Conservation (phyloP, 148 eudicot species). For the Hydrangea macrophylla region DNA sequence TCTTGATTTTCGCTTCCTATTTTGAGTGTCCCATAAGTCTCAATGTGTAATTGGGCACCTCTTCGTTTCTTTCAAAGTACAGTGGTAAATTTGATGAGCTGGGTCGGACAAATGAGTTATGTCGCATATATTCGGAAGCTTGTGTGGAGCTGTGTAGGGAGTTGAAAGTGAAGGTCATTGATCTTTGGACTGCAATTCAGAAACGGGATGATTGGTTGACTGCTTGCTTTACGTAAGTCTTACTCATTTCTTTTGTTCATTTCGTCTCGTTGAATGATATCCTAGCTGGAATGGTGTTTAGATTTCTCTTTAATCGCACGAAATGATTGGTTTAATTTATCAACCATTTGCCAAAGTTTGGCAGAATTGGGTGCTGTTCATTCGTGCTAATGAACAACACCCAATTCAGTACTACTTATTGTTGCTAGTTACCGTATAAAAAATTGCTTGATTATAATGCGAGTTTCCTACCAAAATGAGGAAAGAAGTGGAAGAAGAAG, state of each 20-base stretch:
- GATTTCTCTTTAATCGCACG: neutral
- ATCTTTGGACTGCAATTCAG: constrained; percentile 50
- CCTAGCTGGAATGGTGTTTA: neutral
- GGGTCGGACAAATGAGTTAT: constrained; percentile 37
- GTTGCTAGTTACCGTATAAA: neutral
- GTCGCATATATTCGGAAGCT: constrained; percentile 42
- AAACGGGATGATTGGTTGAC: constrained; percentile 35
- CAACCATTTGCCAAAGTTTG: neutral
- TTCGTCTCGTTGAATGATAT: neutral
- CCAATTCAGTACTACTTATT: too few relatives aligned
- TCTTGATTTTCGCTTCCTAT: neutral
- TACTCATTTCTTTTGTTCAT: neutral
- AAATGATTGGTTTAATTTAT: neutral
- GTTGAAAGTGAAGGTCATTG: constrained; percentile 33
- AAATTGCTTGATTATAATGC: too few relatives aligned
- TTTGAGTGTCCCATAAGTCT: neutral
- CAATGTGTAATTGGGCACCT: neutral
- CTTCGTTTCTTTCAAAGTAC: neutral
- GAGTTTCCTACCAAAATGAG: neutral
- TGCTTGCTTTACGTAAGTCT: constrained; percentile 48
- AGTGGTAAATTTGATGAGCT: constrained; percentile 22
- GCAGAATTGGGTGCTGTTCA: neutral
- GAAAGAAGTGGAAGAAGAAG: too few relatives aligned
- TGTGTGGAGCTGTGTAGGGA: constrained; percentile 33
- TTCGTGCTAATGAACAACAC: neutral